Percentiles rank a stretch among this genome's conserved stretches.
Evolutionary conservation across 106 monocot genomes (phyloP).

Genomic region (Dioscorea alata): DNA sequence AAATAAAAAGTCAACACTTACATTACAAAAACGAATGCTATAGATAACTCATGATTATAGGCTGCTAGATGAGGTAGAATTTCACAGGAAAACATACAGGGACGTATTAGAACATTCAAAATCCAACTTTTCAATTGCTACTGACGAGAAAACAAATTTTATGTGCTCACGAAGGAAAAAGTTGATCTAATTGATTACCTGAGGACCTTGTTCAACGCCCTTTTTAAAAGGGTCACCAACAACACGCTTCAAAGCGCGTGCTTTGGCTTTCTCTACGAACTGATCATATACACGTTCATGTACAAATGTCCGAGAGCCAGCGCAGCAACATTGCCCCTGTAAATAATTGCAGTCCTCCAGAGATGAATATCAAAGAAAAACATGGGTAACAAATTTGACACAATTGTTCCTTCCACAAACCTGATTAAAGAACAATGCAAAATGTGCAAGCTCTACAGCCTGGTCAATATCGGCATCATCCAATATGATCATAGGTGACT

Average conservation of each 20-base stretch:
- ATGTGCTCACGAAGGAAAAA: too few species aligned
- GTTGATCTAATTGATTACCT: constrained; percentile 30
- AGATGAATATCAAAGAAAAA: too few species aligned
- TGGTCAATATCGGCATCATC: constrained; percentile 85
- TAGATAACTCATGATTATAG: too few species aligned
- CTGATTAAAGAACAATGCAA: constrained; percentile 95
- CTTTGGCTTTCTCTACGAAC: constrained; percentile 88
- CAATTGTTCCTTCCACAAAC: constrained; percentile 10
- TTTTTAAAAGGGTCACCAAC: constrained; percentile 91
- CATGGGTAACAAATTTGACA: too few species aligned
- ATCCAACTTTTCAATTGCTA: too few species aligned
- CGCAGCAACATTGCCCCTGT: constrained; percentile 93
- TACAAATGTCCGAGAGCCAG: constrained; percentile 92
- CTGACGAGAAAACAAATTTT: too few species aligned
- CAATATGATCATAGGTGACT: constrained; percentile 70
- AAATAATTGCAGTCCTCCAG: not conserved
- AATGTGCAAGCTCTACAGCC: constrained; percentile 93
- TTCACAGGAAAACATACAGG: too few species aligned
- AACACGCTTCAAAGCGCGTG: constrained; percentile 63
- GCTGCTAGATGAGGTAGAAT: too few species aligned
- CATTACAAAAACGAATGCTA: too few species aligned
- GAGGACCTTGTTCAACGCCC: constrained; percentile 95
- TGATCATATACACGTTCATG: constrained; percentile 86
- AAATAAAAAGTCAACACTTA: too few species aligned
- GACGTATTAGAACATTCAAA: too few species aligned